Evolutionary conservation across 768 basidiomycete genomes (phyloP).

Genomic region (Leccinum obscurum): DNA sequence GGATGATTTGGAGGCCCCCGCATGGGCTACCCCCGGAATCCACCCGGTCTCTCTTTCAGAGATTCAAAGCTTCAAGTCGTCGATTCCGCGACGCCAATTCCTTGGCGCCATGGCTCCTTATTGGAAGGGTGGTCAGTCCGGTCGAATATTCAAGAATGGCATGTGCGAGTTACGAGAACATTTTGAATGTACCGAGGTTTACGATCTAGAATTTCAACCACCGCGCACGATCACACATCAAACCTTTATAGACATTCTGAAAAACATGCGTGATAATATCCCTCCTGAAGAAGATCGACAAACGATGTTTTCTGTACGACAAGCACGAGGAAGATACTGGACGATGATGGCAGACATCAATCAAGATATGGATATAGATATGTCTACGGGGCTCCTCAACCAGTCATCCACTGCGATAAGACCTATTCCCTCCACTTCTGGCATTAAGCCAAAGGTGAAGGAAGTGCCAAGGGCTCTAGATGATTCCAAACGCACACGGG

Average conservation of each 20-base stretch:
- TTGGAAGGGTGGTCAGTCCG: neutral
- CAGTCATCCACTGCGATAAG: neutral
- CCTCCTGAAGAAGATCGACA: neutral
- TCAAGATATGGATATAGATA: neutral
- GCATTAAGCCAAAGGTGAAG: neutral
- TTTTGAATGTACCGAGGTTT: neutral
- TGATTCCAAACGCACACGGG: neutral
- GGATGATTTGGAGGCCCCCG: neutral
- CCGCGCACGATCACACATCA: neutral
- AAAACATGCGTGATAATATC: neutral
- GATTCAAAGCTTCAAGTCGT: neutral
- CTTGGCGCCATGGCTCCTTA: neutral
- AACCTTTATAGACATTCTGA: neutral
- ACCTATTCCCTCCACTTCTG: neutral
- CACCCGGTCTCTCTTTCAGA: neutral
- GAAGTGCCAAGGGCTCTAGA: neutral
- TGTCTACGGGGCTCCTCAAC: neutral
- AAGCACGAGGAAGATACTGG: neutral
- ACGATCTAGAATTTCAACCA: neutral
- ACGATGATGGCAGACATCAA: neutral
- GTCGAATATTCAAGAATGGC: neutral
- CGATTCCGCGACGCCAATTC: neutral
- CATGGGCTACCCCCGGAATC: neutral
- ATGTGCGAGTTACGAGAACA: neutral
- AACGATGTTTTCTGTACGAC: neutral